Conservation (phyloP, 2,329 filamentous ascomycete genomes). For the Sclerotinia trifoliorum region DNA sequence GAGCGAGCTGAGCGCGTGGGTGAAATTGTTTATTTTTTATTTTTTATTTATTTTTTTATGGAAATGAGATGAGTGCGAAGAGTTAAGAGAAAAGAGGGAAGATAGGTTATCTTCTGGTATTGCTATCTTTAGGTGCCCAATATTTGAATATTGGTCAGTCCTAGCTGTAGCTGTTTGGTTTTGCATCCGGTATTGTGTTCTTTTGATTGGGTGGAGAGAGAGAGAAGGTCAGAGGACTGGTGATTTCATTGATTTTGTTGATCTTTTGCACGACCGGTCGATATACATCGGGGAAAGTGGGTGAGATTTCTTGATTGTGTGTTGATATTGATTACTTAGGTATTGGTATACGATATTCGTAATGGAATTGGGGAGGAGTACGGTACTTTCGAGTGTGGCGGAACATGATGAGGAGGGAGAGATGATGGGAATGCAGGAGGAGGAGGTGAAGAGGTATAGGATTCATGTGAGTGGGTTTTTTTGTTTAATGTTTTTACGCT, state of each 20-base stretch:
- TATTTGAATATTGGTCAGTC: background rate
- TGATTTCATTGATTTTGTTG: background rate
- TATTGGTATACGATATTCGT: background rate
- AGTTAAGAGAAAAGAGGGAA: too few species aligned
- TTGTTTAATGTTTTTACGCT: background rate
- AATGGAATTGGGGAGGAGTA: background rate
- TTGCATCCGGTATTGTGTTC: background rate
- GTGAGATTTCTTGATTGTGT: too few species aligned
- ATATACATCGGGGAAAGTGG: background rate
- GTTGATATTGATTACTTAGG: too few species aligned
- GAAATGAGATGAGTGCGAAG: background rate
- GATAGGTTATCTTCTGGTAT: background rate
- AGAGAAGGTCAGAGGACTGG: too few species aligned
- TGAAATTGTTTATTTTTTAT: background rate
- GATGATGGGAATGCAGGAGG: background rate
- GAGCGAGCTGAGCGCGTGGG: background rate
- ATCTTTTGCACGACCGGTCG: background rate
- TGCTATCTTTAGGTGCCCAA: background rate
- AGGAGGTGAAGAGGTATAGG: slow-evolving; percentile 50
- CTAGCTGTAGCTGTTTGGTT: background rate
- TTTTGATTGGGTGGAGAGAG: too few species aligned
- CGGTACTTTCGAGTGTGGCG: slow-evolving; percentile 17
- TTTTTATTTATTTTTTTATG: background rate
- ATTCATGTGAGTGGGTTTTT: slow-evolving; percentile 50
- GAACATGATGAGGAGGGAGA: background rate